A percentile compares a stretch with the other conserved stretches of the same genome.
phyloP scores from a whole-genome alignment of 345 rosid species.

The Cardiospermum halicacabum region DNA sequence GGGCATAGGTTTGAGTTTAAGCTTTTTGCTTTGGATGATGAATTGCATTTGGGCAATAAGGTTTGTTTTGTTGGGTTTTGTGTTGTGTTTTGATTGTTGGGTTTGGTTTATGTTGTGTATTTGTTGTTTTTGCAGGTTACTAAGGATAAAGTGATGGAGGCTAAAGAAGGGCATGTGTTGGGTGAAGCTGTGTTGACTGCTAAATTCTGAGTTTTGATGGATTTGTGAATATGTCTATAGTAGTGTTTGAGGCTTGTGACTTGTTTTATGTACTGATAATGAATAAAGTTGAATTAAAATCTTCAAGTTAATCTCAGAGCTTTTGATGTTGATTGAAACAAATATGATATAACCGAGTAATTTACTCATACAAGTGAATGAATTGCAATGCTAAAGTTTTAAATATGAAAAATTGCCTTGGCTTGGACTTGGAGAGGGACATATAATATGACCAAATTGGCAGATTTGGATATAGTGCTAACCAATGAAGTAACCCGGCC shows the following conservation, averaged over 20 bases:
- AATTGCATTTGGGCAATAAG: slow-evolving; percentile 55
- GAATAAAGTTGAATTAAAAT: too few species aligned
- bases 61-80: slow-evolving; percentile 20
- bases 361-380: too few species aligned
- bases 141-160: slow-evolving; percentile 65
- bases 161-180: slow-evolving; percentile 57
- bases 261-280: too few species aligned
- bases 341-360: too few species aligned
- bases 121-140: slow-evolving; percentile 41
- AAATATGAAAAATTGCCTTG: too few species aligned
- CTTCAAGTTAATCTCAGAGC: too few species aligned
- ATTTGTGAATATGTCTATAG: neutral
- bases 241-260: neutral
- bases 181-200: slow-evolving; percentile 59
- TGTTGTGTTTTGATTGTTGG: neutral
- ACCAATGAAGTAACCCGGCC: too few species aligned
- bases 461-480: too few species aligned
- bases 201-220: slow-evolving; percentile 27
- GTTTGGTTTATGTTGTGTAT: neutral
- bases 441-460: too few species aligned
- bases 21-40: slow-evolving; percentile 63
- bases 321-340: too few species aligned
- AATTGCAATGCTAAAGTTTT: too few species aligned
- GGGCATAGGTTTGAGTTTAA: slow-evolving; percentile 66
- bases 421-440: too few species aligned